Percentiles rank a stretch among this genome's conserved stretches.
Evolutionary conservation across 1,284 basidiomycete genomes (phyloP).

Genomic region (Somion occarium): DNA sequence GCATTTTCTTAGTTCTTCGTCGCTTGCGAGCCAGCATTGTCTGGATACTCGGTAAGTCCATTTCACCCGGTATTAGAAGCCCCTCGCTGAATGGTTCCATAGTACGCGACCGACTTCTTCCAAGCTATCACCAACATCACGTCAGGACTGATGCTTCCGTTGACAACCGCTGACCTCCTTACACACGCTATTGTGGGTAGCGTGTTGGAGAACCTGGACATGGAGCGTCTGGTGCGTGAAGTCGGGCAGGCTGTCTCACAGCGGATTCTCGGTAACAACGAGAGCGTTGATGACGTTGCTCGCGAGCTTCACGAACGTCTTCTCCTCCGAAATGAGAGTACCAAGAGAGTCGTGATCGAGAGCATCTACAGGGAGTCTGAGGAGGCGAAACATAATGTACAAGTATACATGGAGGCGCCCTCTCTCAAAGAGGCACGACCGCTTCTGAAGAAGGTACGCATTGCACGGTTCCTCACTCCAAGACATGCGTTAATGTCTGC

Average conservation of each 20-base stretch:
- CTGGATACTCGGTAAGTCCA: constrained; percentile 78
- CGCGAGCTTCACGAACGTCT: constrained; percentile 89
- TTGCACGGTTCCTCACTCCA: constrained; percentile 4
- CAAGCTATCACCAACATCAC: constrained; percentile 90
- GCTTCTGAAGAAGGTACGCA: constrained; percentile 71
- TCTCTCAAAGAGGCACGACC: constrained; percentile 75
- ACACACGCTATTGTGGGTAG: constrained; percentile 98
- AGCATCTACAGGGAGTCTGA: constrained; percentile 92
- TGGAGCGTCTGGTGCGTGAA: constrained; percentile 94
- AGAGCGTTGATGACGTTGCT: constrained; percentile 96
- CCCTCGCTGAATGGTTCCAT: constrained; percentile 21
- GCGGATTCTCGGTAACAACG: constrained; percentile 83
- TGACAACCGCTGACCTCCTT: constrained; percentile 93
- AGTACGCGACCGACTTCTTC: constrained; percentile 95
- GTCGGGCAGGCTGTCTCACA: constrained; percentile 92
- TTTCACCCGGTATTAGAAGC: constrained; percentile 13
- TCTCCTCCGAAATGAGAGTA: constrained; percentile 90
- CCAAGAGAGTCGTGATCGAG: constrained; percentile 94
- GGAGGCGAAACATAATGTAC: constrained; percentile 88
- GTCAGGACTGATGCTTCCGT: constrained; percentile 91
- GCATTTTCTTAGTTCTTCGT: constrained; percentile 77
- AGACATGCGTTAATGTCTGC: neutral
- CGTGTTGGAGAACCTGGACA: constrained; percentile 96
- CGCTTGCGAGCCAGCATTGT: constrained; percentile 96
- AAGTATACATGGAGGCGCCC: constrained; percentile 77